These are phyloP conservation scores for Boletellus ananiceps DNA, from an alignment of 768 basidiomycete genomes.

Conservation along the genomic window DNA sequence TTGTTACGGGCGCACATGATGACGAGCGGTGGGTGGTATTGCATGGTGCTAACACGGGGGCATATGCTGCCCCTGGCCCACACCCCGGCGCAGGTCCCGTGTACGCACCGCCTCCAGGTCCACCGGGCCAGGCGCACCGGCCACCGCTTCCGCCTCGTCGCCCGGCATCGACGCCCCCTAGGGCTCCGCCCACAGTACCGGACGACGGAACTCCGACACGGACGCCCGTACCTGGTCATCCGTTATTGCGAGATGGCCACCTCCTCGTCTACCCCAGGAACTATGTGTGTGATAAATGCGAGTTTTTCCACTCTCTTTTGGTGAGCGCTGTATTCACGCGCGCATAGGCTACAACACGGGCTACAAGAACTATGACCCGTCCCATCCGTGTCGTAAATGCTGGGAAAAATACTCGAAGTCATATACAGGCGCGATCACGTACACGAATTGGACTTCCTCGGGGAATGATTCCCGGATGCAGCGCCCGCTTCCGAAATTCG, in stretches of 20 bases:
- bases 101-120: conserved; percentile 13
- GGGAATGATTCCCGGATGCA: conserved; percentile 24
- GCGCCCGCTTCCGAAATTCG: conserved; percentile 24
- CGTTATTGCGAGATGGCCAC: conserved; percentile 55
- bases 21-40: conserved; percentile 13
- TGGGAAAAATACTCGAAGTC: conserved; percentile 66
- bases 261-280: conserved; percentile 68
- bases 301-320: conserved; percentile 8
- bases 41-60: conserved; percentile 14
- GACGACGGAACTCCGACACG: conserved; percentile 63
- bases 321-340: not conserved
- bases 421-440: conserved; percentile 57
- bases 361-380: conserved; percentile 65
- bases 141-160: conserved; percentile 5
- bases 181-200: conserved; percentile 15
- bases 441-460: conserved; percentile 39
- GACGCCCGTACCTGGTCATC: conserved; percentile 60
- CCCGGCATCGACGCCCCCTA: conserved; percentile 14
- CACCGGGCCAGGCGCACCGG: not conserved
- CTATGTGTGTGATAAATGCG: conserved; percentile 66
- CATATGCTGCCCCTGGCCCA: conserved; percentile 21
- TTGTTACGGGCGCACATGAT: conserved; percentile 20
- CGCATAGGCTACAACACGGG: conserved; percentile 65
- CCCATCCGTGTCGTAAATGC: conserved; percentile 65
- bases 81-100: conserved; percentile 1